These are phyloP conservation scores for Kodamaea nitidulidarum DNA, from an alignment of 805 yeast species.

Conservation along the genomic window DNA sequence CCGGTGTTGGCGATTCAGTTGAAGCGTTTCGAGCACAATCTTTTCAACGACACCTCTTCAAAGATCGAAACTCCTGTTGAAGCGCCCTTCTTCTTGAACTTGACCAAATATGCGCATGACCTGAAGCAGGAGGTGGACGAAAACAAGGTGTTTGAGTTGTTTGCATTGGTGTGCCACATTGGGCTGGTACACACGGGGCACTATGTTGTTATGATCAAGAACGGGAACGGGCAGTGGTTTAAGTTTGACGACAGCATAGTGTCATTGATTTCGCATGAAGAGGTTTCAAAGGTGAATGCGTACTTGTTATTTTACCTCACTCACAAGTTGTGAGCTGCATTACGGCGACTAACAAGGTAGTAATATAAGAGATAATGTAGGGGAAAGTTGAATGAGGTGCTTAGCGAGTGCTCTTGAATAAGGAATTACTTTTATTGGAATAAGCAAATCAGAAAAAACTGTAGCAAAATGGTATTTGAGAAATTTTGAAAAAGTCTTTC, in stretches of 20 bases:
- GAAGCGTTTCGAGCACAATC: slow-evolving; percentile 68
- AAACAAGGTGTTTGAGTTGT: slow-evolving; percentile 65
- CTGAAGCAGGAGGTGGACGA: slow-evolving; percentile 17
- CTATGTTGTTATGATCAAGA: slow-evolving; percentile 76
- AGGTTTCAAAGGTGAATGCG: slow-evolving; percentile 70
- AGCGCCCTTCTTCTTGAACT: slow-evolving; percentile 69
- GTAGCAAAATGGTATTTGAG: too few species aligned
- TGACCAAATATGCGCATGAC: slow-evolving; percentile 52
- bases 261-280: slow-evolving; percentile 56
- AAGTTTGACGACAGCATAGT: slow-evolving; percentile 88
- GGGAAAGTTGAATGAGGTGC: too few species aligned
- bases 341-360: too few species aligned
- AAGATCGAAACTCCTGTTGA: slow-evolving; percentile 74
- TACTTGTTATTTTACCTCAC: slow-evolving; percentile 72
- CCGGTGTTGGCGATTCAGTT: slow-evolving; percentile 79
- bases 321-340: slow-evolving; percentile 35
- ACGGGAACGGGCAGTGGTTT: slow-evolving; percentile 76
- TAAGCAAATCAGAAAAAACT: too few species aligned
- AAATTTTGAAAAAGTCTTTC: too few species aligned
- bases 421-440: too few species aligned
- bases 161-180: slow-evolving; percentile 81
- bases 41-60: slow-evolving; percentile 44
- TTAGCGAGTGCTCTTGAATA: too few species aligned
- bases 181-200: slow-evolving; percentile 97
- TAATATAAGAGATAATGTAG: neutral